phyloP scores from a whole-genome alignment of 768 basidiomycete species.

The Strobilomyces dryophilus region DNA sequence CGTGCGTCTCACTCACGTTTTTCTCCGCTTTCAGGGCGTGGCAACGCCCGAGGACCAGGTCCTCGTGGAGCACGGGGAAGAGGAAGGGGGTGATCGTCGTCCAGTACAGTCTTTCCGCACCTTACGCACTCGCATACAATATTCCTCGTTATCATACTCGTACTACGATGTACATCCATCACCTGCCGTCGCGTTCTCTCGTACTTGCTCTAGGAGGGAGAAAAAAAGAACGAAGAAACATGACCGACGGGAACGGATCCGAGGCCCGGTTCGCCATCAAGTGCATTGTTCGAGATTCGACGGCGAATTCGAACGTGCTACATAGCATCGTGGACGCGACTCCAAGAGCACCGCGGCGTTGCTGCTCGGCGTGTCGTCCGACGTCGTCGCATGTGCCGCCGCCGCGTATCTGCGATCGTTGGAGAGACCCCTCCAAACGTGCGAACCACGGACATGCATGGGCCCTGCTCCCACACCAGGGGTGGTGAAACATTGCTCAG shows the following conservation, averaged over 20 bases:
- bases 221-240: not conserved
- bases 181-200: no score
- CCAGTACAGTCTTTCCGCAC: not conserved
- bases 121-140: not conserved
- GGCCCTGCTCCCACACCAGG: not conserved
- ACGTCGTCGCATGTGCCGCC: not conserved
- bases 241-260: not conserved
- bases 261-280: not conserved
- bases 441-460: not conserved
- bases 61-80: constrained; percentile 29
- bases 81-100: constrained; percentile 28
- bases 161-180: constrained; percentile 1
- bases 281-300: no score
- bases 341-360: no score
- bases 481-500: not conserved
- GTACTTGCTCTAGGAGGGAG: no score
- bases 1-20: not conserved
- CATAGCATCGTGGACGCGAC: no score
- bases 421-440: not conserved
- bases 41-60: constrained; percentile 22
- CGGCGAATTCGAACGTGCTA: no score
- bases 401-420: not conserved
- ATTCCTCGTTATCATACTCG: constrained; percentile 4
- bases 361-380: not conserved
- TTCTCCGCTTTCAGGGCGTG: constrained; percentile 21